Percentiles rank a stretch among this genome's conserved stretches.
Evolutionary conservation across 768 basidiomycete genomes (phyloP).

Genomic region (Russula dissimulans): DNA sequence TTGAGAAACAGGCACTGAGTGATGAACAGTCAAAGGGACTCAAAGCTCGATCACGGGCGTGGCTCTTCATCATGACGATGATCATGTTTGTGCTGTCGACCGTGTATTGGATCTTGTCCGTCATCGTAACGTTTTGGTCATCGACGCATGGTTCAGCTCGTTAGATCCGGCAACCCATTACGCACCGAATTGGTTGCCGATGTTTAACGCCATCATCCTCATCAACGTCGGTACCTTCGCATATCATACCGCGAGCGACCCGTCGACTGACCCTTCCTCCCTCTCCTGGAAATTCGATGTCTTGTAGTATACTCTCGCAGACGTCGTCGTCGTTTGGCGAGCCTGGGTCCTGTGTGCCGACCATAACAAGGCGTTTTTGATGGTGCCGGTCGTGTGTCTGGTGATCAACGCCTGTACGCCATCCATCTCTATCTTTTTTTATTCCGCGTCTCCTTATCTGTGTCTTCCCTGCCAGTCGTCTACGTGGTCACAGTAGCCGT

Average conservation of each 20-base stretch:
- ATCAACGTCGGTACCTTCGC: not conserved
- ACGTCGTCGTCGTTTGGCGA: conserved; percentile 11
- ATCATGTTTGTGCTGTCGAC: conserved; percentile 4
- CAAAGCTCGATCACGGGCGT: not conserved
- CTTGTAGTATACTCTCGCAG: conserved; percentile 1
- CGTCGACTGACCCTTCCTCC: not conserved
- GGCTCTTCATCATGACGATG: not conserved
- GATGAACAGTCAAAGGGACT: not conserved
- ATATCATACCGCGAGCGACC: no score
- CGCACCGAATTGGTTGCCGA: not conserved
- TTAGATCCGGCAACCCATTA: not conserved
- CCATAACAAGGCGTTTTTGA: not conserved
- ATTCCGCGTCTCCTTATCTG: not conserved
- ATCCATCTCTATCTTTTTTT: not conserved
- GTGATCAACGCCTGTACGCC: not conserved
- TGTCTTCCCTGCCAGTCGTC: not conserved
- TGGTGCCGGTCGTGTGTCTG: not conserved
- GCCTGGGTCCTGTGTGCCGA: conserved; percentile 4
- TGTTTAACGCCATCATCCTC: not conserved
- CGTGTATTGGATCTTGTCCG: not conserved
- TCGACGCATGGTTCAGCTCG: not conserved
- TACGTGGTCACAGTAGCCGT: not conserved
- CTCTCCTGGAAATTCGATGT: not conserved
- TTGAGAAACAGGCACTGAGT: no score
- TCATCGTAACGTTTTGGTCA: not conserved